phyloP scores from a whole-genome alignment of 2,329 filamentous ascomycete genomes.

The Coniochaeta prunicola region DNA sequence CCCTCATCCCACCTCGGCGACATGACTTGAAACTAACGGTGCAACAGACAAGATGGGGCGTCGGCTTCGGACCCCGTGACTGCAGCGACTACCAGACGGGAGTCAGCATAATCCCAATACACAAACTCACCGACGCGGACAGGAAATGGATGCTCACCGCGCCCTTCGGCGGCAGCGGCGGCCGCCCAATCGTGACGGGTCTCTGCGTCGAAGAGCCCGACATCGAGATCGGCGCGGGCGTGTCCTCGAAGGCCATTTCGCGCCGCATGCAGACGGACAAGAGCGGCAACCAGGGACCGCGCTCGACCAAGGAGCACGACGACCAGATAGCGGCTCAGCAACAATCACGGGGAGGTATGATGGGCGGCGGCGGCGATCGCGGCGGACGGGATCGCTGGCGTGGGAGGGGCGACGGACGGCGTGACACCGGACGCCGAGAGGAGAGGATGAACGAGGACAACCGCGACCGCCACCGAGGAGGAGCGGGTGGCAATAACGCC shows the following conservation, averaged over 20 bases:
- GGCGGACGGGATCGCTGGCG: constrained; percentile 8
- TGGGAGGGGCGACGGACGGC: constrained; percentile 16
- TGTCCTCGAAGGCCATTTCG: constrained; percentile 83
- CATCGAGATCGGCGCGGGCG: constrained; percentile 95
- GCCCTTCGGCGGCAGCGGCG: constrained; percentile 87
- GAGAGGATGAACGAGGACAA: constrained; percentile 6
- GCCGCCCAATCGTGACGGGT: constrained; percentile 68
- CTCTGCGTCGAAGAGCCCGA: constrained; percentile 95
- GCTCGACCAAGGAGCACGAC: constrained; percentile 44
- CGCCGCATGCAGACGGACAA: constrained; percentile 64
- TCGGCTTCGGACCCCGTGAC: constrained; percentile 92
- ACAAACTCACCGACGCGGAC: constrained; percentile 89
- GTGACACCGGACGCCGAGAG: constrained; percentile 18
- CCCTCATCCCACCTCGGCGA: background rate
- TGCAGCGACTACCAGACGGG: constrained; percentile 94
- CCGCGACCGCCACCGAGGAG: background rate
- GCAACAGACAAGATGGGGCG: constrained; percentile 78
- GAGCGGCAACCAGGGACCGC: constrained; percentile 56
- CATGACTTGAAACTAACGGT: constrained; percentile 29
- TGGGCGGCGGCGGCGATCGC: constrained; percentile 11
- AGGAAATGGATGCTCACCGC: constrained; percentile 95
- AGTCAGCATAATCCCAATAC: constrained; percentile 87
- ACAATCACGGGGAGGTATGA: constrained; percentile 8
- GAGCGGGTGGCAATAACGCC: background rate
- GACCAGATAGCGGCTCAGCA: constrained; percentile 7